Evolutionary conservation across 1,284 basidiomycete genomes (phyloP).

Genomic region (Cryptococcus sp.): DNA sequence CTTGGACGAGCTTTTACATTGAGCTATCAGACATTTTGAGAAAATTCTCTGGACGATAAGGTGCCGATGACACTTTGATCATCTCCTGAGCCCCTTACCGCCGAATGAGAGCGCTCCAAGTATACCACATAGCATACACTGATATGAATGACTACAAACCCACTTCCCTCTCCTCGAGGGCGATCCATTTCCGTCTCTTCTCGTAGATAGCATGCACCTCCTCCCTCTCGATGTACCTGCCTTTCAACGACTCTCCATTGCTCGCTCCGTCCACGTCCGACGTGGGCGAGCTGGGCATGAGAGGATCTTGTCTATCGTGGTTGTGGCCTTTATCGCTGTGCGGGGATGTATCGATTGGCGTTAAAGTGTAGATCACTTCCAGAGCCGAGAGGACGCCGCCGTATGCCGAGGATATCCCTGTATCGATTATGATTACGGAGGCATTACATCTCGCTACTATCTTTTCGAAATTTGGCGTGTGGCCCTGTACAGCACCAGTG

Average conservation of each 20-base stretch:
- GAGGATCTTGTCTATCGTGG: conserved; percentile 30
- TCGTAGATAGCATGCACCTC: conserved; percentile 74
- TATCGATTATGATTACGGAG: conserved; percentile 87
- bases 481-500: conserved; percentile 58
- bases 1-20: no score
- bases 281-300: conserved; percentile 11
- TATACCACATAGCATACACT: no score
- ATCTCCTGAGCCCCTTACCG: no score
- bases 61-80: no score
- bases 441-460: conserved; percentile 81
- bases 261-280: not conserved
- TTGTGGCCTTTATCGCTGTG: conserved; percentile 15
- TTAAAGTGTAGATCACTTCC: conserved; percentile 77
- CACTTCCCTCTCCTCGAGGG: conserved; percentile 39
- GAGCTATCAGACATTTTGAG: no score
- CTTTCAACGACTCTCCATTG: conserved; percentile 3
- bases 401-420: conserved; percentile 84
- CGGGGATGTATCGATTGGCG: conserved; percentile 25
- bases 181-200: conserved; percentile 40
- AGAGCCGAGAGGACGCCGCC: conserved; percentile 86
- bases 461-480: conserved; percentile 83
- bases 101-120: no score
- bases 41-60: no score
- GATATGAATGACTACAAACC: conserved; percentile 15
- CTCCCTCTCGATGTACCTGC: conserved; percentile 70